These are phyloP conservation scores for Quercus dentata DNA, from an alignment of 306 rosid genomes.

Conservation along the genomic window DNA sequence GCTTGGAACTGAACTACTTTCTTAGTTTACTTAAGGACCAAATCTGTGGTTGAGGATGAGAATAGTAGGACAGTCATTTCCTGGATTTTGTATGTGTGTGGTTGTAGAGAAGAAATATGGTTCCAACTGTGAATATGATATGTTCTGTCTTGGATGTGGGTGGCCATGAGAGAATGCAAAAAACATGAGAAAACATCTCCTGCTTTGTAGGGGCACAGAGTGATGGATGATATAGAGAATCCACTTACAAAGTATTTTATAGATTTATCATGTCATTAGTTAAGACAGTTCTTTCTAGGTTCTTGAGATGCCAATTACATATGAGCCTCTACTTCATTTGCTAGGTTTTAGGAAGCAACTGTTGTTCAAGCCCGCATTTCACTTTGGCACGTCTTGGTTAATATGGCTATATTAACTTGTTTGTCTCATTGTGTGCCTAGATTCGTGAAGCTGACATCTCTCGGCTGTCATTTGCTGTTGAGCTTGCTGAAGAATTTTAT, in stretches of 20 bases:
- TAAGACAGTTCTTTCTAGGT: background rate
- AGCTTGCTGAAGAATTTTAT: slow-evolving; percentile 98
- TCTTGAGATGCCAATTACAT: background rate
- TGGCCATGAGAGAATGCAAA: background rate
- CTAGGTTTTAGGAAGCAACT: background rate
- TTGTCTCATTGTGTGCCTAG: slow-evolving; percentile 42
- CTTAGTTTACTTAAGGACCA: background rate
- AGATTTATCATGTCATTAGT: background rate
- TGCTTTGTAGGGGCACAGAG: background rate
- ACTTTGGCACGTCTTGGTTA: background rate
- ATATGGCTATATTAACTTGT: slow-evolving; percentile 4
- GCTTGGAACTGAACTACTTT: background rate
- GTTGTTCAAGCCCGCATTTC: background rate
- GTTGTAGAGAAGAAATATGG: background rate
- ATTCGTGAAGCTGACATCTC: slow-evolving; percentile 98
- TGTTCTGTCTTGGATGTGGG: background rate
- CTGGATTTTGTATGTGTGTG: background rate
- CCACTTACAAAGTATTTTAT: background rate
- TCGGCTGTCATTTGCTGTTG: slow-evolving; percentile 94
- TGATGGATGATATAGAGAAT: background rate
- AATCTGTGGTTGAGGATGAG: background rate
- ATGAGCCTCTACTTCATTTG: background rate
- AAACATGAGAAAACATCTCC: background rate
- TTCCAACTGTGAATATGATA: background rate
- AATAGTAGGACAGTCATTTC: background rate